Evolutionary conservation across 768 basidiomycete genomes (phyloP), one percentile per base, ranked within the genome.

Genomic region (Psilocybe subaeruginosa): DNA sequence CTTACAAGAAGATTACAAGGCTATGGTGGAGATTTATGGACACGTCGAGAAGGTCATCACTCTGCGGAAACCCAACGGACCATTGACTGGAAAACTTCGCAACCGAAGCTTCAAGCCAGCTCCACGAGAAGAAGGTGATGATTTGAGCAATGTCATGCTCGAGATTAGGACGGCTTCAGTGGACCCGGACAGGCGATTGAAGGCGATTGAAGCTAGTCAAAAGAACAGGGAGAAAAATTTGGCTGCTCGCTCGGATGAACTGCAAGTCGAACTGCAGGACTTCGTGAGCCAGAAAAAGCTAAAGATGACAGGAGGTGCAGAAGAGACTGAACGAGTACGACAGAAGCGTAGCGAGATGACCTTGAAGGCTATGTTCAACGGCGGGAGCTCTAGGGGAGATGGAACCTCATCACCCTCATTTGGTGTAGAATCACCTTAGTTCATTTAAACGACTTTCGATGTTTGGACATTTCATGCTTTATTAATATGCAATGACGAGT

Each of bases 241-340:
- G 17, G 87, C 87, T 19, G 80, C 73, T 51, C 82, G 85, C 60
- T 83, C 89, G 47, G 94, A 97, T 73, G 94, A 93, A 66, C 87
- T 98, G 74, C 85, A 93, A 66, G 80, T 82, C 12, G 97, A 99
- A 78, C 71, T 99, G 66, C 74, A 77, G 48, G 93, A 91, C 3
- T 98, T 99, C 74, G 95, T 99, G 55, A 82, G 78, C 3, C 86
- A 88, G 62, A 92, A 91, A 81, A 95, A 91, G 78, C 76, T 99
- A 73, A 93, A 87, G 81, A 90, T 95, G 92, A 99, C 96, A 16
- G 97, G 96, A 29, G 96, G 95, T 12, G 91, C 93, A 23, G 93
- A 96, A 73, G 94, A 97, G 77, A 84, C 79, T 23, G 97, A 99
- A 77, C 82, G 97, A 59, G 82, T 96, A 66, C 80, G 96, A 67